These are phyloP conservation scores for Micractinium sp. DNA, from an alignment of 139 green algal genomes.

Conservation along the genomic window DNA sequence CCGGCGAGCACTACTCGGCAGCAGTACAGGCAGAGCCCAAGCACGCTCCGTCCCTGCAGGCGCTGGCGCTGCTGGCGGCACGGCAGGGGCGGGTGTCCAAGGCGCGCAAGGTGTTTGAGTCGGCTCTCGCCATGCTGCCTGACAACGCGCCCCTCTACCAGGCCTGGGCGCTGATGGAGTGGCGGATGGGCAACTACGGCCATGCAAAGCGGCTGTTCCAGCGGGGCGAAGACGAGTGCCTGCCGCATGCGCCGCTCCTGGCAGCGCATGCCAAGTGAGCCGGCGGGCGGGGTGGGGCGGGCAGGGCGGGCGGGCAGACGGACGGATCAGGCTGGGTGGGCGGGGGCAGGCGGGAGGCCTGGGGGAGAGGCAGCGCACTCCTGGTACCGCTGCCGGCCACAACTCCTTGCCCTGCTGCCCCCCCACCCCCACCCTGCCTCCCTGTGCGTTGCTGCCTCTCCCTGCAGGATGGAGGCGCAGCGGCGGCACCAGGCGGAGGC, in stretches of 20 bases:
- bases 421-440: neutral
- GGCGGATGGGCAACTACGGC: conserved; percentile 51
- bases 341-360: neutral
- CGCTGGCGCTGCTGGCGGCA: conserved; percentile 61
- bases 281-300: neutral
- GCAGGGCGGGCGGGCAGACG: neutral
- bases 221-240: conserved; percentile 1
- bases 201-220: conserved; percentile 52
- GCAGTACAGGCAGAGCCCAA: neutral
- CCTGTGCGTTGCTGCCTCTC: neutral
- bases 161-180: conserved; percentile 55
- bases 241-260: conserved; percentile 42
- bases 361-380: neutral
- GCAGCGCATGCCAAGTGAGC: conserved; percentile 41
- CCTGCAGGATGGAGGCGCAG: conserved; percentile 45
- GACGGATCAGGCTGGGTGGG: neutral
- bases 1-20: conserved; percentile 5
- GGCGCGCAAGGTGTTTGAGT: conserved; percentile 49
- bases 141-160: neutral
- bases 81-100: conserved; percentile 35
- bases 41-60: conserved; percentile 46
- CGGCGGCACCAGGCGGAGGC: conserved; percentile 49
- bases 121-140: conserved; percentile 15
- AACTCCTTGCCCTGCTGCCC: neutral
- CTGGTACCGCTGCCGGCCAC: neutral